phyloP scores from a whole-genome alignment of 805 yeast species.

The Spencermartinsiella europaea region DNA sequence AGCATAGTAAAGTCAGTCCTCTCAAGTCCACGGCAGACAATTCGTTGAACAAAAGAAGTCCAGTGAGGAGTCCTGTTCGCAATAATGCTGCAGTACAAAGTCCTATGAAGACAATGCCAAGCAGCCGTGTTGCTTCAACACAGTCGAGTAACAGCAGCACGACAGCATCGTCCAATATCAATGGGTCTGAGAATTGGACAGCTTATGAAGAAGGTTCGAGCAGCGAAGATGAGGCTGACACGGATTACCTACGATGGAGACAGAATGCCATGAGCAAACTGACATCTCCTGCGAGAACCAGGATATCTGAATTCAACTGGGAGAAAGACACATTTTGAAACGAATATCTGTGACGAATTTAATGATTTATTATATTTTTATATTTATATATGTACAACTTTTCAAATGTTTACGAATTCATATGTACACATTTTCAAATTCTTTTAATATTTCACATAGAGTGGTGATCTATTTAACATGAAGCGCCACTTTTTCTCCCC shows the following conservation, averaged over 20 bases:
- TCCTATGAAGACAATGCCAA: background rate
- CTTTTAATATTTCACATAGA: too few species aligned
- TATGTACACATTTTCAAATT: too few species aligned
- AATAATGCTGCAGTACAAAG: background rate
- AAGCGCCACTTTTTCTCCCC: too few species aligned
- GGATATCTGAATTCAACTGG: conserved; percentile 26
- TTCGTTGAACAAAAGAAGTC: background rate
- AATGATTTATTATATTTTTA: conserved; percentile 1
- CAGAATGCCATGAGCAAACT: conserved; percentile 14
- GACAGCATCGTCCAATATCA: conserved; percentile 6
- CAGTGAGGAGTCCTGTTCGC: background rate
- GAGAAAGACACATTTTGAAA: conserved; percentile 24
- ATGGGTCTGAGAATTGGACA: conserved; percentile 18
- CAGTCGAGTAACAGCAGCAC: conserved; percentile 5
- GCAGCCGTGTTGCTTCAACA: background rate
- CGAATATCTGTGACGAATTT: background rate
- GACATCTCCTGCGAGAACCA: conserved; percentile 6
- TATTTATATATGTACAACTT: background rate
- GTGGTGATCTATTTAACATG: too few species aligned
- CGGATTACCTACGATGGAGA: conserved; percentile 16
- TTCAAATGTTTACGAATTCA: too few species aligned
- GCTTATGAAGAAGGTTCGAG: conserved; percentile 14
- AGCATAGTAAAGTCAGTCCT: background rate
- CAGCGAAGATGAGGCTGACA: conserved; percentile 19
- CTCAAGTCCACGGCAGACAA: background rate